Evolutionary conservation across 148 eudicot genomes (phyloP), one percentile per base, ranked within the genome.

Genomic region (Suaeda aralocaspica): DNA sequence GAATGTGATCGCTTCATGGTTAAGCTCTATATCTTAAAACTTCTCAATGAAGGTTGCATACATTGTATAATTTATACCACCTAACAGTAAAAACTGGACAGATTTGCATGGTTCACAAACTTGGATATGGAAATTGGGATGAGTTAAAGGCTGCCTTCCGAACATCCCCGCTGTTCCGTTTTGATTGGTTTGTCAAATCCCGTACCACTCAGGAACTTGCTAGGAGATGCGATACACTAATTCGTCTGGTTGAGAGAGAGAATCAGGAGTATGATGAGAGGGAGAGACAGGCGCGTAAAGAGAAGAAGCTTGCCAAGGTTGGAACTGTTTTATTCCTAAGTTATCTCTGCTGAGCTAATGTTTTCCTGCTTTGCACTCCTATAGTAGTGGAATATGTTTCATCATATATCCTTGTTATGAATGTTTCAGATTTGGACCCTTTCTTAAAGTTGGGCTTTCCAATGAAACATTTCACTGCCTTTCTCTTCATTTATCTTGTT

Each of bases 1-100:
- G 99, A 94, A 78, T 94, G 99, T 81, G 99, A 94, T 62, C 96
- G 99, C 19, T 94, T 91, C 87, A 94, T 94, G 97, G 99, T 87
- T 72, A 79, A 73, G 6, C 2, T 34, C 19, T 51, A 14, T 46
- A 28, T 26, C 50, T 45, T 49, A 41, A 30, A 61, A 22, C 55
- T 46, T 18, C 0, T 57, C 59, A 2, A 14, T 9, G 10, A 36
- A 25, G 30, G 25, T 42, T 19, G 15, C 59, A 24, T 55, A 53
- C 18, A 63, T 44, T n/a, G n/a, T n/a, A n/a, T n/a, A n/a, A n/a
- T n/a, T 31, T 71, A 21, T 59, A 25, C 36, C 49, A 29, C 55
- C 68, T 63, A 29, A 30, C 57, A 15, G 19, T 42, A 9, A 55
- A 33, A 72, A 50, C 60, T 61, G 15, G 64, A 46, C 80, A 94